Base-by-base conservation (phyloP, 805 yeast species). In the Sugiyamaella americana region DNA sequence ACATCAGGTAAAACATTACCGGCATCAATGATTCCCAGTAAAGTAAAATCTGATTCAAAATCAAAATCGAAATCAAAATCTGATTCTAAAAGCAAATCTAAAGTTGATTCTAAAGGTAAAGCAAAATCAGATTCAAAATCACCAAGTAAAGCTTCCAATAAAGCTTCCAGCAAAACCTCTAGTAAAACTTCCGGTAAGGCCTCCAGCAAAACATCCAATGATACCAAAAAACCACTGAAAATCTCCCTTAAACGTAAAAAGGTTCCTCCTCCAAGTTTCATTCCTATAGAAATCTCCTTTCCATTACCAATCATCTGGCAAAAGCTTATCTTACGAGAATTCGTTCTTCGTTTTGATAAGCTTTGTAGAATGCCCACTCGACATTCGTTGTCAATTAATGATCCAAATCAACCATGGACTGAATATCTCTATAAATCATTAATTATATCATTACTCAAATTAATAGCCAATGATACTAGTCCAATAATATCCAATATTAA, bases 261-360 rank as follows among this genome's bases (percentile, higher is more conserved):
- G 36, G 37, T 24, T 11, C 52, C 45, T 39, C 49, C 52, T 10
- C 51, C 52, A 3, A 24, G 37, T 47, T 54, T 40, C 35, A 35
- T 39, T 16, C 35, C 20, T 13, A 38, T 41, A 44, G 38, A 34
- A 26, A 29, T 41, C n/a, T 16, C 5, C 6, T 10, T 10, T 11
- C 56, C 53, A 20, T 68, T 69, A 5, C 50, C 44, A 26, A 62
- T 65, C 39, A 17, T 68, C 17, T 66, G 69, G 67, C 50, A 52
- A 13, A 57, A 64, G 19, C 52, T 63, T n/a, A 53, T 55, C 20
- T 43, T 68, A 18, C 60, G 72, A 17, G 72, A 68, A 48, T 68
- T 61, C 41, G 49, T 68, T 22, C 48, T 65, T 20, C 56, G 71
- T 4, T 68, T 68, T 50, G 71, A 68, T 51, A 59, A 59, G 46